Evolutionary conservation across 2,329 filamentous ascomycete species (phyloP).

Genomic region (Hymenoscyphus albidus): DNA sequence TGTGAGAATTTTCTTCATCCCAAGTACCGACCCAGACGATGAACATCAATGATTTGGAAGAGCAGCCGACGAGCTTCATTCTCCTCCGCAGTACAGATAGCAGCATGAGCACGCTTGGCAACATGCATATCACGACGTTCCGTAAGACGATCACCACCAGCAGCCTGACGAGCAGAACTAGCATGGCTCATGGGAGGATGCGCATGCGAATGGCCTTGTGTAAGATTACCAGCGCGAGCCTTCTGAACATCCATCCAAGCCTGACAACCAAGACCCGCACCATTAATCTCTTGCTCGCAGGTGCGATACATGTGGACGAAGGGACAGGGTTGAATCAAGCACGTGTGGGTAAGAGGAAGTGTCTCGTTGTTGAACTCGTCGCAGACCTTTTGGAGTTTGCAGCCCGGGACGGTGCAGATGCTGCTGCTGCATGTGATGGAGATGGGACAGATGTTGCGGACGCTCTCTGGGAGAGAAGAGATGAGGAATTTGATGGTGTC

Average conservation of each 20-base stretch:
- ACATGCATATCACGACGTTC: not conserved
- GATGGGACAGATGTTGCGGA: constrained; percentile 17
- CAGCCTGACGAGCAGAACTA: not conserved
- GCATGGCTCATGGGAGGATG: not conserved
- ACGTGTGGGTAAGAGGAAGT: not conserved
- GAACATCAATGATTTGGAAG: not conserved
- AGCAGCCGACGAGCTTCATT: not conserved
- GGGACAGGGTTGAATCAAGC: not conserved
- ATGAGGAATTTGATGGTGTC: not conserved
- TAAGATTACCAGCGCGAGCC: not conserved
- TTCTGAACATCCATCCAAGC: not conserved
- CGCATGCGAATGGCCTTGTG: not conserved
- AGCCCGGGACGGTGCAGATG: constrained; percentile 10
- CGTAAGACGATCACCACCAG: not conserved
- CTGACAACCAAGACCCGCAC: not conserved
- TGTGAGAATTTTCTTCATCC: not conserved
- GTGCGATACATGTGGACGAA: constrained; percentile 12
- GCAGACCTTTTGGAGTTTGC: constrained; percentile 12
- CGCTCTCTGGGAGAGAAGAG: constrained; percentile 10
- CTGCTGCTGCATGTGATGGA: constrained; percentile 5
- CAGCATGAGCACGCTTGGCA: not conserved
- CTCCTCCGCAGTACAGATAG: not conserved
- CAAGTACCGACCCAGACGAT: not conserved
- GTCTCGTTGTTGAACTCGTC: constrained; percentile 9
- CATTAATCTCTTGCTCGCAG: constrained; percentile 9